phyloP scores from a whole-genome alignment of 805 yeast species.

The Starmerella cellae region DNA sequence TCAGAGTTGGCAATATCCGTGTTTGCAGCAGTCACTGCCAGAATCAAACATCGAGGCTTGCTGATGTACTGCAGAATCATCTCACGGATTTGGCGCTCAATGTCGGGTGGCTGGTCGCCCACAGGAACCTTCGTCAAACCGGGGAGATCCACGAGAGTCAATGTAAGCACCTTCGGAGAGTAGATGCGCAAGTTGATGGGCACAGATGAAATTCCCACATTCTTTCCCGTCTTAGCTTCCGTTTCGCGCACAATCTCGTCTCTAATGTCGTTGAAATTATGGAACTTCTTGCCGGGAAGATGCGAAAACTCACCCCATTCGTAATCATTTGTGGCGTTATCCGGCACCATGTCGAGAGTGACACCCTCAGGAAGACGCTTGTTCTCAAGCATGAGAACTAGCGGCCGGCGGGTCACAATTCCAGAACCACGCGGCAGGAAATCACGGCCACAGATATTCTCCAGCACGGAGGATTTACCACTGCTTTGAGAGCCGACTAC shows the following conservation, averaged over 20 bases:
- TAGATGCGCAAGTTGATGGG: conserved; percentile 89
- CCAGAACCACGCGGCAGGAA: conserved; percentile 88
- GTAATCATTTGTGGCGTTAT: conserved; percentile 26
- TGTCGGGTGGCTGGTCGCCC: conserved; percentile 97
- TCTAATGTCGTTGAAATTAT: conserved; percentile 78
- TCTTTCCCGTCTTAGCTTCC: conserved; percentile 58
- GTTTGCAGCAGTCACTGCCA: conserved; percentile 92
- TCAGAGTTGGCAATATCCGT: conserved; percentile 96
- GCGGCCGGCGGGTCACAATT: conserved; percentile 80
- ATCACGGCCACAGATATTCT: conserved; percentile 83
- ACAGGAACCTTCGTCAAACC: conserved; percentile 97
- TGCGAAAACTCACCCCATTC: conserved; percentile 99
- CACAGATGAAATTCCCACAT: conserved; percentile 74
- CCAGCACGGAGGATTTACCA: conserved; percentile 81
- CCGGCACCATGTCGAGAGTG: conserved; percentile 19
- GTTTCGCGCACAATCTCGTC: conserved; percentile 86
- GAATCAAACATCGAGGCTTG: conserved; percentile 85
- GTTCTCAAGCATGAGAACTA: conserved; percentile 68
- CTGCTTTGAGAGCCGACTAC: conserved; percentile 87
- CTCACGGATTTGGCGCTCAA: conserved; percentile 85
- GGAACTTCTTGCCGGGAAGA: conserved; percentile 74
- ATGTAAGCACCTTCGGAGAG: conserved; percentile 86
- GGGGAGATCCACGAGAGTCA: conserved; percentile 91
- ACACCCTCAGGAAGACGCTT: conserved; percentile 23
- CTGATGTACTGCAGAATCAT: conserved; percentile 87